These are phyloP conservation scores for Boletus reticulatus DNA, from an alignment of 768 basidiomycete genomes.

Conservation along the genomic window DNA sequence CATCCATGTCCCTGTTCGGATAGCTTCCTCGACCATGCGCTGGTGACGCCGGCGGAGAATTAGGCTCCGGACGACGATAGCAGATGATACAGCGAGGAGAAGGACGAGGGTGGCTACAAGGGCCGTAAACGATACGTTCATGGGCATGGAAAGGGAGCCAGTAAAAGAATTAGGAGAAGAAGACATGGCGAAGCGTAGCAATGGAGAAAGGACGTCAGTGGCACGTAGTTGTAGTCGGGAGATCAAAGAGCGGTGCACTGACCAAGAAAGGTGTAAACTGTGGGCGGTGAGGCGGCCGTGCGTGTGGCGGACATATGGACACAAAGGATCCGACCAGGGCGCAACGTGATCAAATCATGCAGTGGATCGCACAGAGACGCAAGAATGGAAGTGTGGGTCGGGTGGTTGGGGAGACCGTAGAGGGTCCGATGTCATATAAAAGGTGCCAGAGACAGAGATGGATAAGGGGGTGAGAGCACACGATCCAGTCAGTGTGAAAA, in stretches of 20 bases:
- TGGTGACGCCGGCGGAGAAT: conserved; percentile 61
- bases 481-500: conserved; percentile 19
- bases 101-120: conserved; percentile 63
- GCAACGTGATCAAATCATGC: neutral
- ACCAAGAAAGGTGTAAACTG: conserved; percentile 36
- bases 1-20: conserved; percentile 61
- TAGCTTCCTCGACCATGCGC: conserved; percentile 58
- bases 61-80: conserved; percentile 64
- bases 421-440: neutral
- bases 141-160: neutral
- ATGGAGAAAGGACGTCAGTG: neutral
- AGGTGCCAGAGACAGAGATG: neutral
- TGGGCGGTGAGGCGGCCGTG: neutral
- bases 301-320: neutral
- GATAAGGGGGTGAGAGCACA: conserved; percentile 4
- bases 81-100: conserved; percentile 62
- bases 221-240: neutral
- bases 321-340: neutral
- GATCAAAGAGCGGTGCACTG: conserved; percentile 1
- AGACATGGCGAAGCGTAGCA: conserved; percentile 16
- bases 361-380: conserved; percentile 2
- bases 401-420: neutral
- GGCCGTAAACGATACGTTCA: conserved; percentile 38
- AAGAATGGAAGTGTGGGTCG: neutral
- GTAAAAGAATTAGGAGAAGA: neutral